Evolutionary conservation across 2,329 filamentous ascomycete species (phyloP).

Genomic region (Cordyceps militaris): DNA sequence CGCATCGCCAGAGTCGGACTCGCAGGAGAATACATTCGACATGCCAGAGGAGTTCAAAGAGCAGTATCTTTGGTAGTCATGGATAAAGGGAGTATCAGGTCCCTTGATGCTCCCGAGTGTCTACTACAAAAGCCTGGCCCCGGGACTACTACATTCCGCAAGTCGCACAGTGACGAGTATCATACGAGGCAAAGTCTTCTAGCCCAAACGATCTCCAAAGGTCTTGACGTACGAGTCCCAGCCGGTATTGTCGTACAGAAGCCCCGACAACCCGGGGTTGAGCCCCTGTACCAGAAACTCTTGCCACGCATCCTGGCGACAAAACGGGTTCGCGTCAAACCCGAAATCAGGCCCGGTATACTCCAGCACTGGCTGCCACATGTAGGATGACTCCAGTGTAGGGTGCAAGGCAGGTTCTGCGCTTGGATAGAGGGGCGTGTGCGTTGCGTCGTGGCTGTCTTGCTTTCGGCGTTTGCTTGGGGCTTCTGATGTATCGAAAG

Average conservation of each 20-base stretch:
- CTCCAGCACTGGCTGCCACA: slow-evolving; percentile 9
- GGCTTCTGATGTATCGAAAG: not conserved
- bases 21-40: not conserved
- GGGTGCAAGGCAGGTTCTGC: not conserved
- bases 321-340: slow-evolving; percentile 3
- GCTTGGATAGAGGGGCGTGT: not conserved
- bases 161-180: not conserved
- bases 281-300: not conserved
- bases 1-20: not conserved
- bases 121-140: too few relatives aligned
- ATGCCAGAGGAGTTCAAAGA: slow-evolving; percentile 3
- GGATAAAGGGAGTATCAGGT: not conserved
- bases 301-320: slow-evolving; percentile 5
- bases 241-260: slow-evolving; percentile 1
- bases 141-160: too few relatives aligned
- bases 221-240: slow-evolving; percentile 13
- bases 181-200: not conserved
- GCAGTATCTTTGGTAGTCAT: slow-evolving; percentile 9
- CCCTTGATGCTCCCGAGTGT: too few relatives aligned
- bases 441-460: not conserved
- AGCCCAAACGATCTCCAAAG: slow-evolving; percentile 3
- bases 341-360: slow-evolving; percentile 14
- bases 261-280: not conserved
- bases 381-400: not conserved
- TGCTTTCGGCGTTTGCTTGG: not conserved